Base-by-base conservation (phyloP, 2,329 filamentous ascomycete species). In the Paraphoma chrysanthemicola region DNA sequence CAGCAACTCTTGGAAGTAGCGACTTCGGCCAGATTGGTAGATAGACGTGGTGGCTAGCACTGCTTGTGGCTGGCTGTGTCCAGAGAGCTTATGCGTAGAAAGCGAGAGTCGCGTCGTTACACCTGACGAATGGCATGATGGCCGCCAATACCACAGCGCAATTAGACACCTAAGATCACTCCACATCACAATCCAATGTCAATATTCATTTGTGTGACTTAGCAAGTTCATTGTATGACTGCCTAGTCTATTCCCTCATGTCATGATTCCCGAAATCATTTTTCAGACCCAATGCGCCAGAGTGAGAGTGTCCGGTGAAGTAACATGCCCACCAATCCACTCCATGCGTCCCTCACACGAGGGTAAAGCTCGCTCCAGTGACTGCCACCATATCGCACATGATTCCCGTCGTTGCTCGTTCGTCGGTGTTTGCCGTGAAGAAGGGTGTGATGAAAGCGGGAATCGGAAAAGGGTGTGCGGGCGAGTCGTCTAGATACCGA, bases 401-500 rank as follows among this genome's bases (percentile, higher is more conserved):
- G 63, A 66, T 71, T 73, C 68, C 68, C 69, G 63, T 68, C 39
- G 47, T 61, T 58, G 67, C 64, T 68, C 68, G 62, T 66, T 71
- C 59, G 69, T 66, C 59, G 51, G 36, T 54, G 44, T 54, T 65
- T 62, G 60, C 50, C 60, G 59, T 67, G 55, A 64, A 63, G 60
- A 64, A 63, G 44, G 51, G 30, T 54, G 56, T 51, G 58, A 57
- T 62, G 58, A 61, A 61, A 64, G 67, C 64, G 71, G 67, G 65
- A 70, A 69, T 68, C 69, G 69, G 72, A 68, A 61, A 67, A 63
- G 64, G 54, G 62, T 63, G 73, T 66, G 68, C 74, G 73, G 77
- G 79, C 77, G 81, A 85, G 79, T 82, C 81, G 83, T 88, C 87
- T 95, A 99, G 87, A 99, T 96, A 80, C 93, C 93, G 85, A 99